Percentiles rank a stretch among this genome's conserved stretches.
phyloP scores from a whole-genome alignment of 2,329 filamentous ascomycete genomes.

The Xylariaceae sp. region DNA sequence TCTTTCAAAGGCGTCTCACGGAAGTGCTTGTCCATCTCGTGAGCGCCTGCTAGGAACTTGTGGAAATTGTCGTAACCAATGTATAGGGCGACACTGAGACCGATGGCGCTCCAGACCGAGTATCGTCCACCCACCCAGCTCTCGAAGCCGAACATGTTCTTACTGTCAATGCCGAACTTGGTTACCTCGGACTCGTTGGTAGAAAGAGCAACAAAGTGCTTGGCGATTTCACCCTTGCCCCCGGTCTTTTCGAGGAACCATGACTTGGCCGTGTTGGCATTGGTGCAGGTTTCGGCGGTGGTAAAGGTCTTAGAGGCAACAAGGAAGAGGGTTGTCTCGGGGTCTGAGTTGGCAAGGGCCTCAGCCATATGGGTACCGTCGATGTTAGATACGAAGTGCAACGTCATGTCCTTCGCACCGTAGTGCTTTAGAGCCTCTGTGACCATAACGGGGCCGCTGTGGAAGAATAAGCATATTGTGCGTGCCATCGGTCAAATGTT shows the following conservation, averaged over 20 bases:
- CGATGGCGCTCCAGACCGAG: conserved; percentile 98
- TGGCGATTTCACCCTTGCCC: conserved; percentile 82
- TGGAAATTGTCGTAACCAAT: conserved; percentile 98
- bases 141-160: conserved; percentile 99
- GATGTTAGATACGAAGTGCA: conserved; percentile 99
- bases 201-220: conserved; percentile 97
- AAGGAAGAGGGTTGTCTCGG: conserved; percentile 98
- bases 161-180: conserved; percentile 97
- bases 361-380: conserved; percentile 97
- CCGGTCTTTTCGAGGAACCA: conserved; percentile 88
- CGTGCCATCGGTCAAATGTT: neutral
- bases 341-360: conserved; percentile 81
- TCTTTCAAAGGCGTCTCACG: conserved; percentile 81
- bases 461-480: conserved; percentile 2
- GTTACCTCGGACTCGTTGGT: conserved; percentile 94
- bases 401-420: conserved; percentile 75
- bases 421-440: conserved; percentile 96
- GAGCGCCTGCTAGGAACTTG: conserved; percentile 88
- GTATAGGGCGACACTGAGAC: conserved; percentile 88
- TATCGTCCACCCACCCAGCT: conserved; percentile 98
- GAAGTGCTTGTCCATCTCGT: conserved; percentile 99
- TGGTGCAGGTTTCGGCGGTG: conserved; percentile 93
- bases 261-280: conserved; percentile 92
- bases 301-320: conserved; percentile 99
- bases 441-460: conserved; percentile 94